A percentile compares a stretch with the other conserved stretches of the same genome.
Conservation (phyloP, 768 basidiomycete genomes). For the Asterophora lycoperdoides region DNA sequence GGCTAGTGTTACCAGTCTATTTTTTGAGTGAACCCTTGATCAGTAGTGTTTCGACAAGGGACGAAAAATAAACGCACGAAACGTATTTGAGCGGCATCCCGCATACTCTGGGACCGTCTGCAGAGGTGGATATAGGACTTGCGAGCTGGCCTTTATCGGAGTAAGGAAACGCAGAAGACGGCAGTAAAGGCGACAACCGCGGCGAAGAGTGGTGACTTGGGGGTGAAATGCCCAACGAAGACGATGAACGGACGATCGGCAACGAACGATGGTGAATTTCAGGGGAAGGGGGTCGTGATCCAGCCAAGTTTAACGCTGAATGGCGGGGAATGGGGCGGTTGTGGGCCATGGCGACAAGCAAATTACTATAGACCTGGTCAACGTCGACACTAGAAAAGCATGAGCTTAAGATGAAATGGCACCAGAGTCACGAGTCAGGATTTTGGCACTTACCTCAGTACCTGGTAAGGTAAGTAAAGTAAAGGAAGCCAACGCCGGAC, state of each 20-base stretch:
- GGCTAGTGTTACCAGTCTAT: constrained; percentile 77
- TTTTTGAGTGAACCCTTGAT: background rate
- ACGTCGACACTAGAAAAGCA: constrained; percentile 9
- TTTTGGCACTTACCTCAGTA: background rate
- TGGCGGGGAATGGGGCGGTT: constrained; percentile 13
- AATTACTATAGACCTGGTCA: background rate
- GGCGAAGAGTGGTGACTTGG: constrained; percentile 35
- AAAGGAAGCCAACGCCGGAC: background rate
- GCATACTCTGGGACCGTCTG: constrained; percentile 51
- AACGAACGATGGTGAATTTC: constrained; percentile 64
- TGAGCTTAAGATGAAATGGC: constrained; percentile 4
- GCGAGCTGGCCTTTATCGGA: constrained; percentile 36
- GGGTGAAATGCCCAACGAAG: constrained; percentile 33
- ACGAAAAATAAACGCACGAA: constrained; percentile 47
- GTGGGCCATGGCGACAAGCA: constrained; percentile 16
- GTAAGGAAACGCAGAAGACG: constrained; percentile 40
- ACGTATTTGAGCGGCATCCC: constrained; percentile 79
- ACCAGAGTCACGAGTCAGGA: background rate
- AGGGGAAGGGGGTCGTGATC: constrained; percentile 20
- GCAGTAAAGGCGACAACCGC: constrained; percentile 48
- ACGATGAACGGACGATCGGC: constrained; percentile 53
- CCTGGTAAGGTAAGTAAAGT: constrained; percentile 8
- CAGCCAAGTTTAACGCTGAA: constrained; percentile 11
- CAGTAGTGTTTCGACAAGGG: constrained; percentile 8
- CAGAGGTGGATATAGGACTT: constrained; percentile 27